These are phyloP conservation scores for Salix exigua DNA, from an alignment of 345 rosid genomes.

Conservation along the genomic window DNA sequence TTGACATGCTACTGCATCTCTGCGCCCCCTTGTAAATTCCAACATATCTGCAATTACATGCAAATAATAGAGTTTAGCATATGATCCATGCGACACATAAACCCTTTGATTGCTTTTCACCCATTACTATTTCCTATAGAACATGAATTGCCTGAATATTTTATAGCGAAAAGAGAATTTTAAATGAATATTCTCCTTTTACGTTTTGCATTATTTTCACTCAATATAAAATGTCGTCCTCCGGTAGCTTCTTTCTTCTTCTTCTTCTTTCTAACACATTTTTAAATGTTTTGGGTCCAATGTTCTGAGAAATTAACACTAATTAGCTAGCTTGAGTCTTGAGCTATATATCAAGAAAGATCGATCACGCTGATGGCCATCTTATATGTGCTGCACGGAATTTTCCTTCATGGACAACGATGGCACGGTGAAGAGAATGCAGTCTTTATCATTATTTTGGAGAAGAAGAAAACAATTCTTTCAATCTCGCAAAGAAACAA, in stretches of 20 bases:
- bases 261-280: background rate
- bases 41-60: conserved; percentile 45
- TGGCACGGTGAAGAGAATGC: background rate
- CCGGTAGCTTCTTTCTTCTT: too few relatives aligned
- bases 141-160: conserved; percentile 25
- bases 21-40: conserved; percentile 93
- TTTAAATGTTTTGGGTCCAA: too few relatives aligned
- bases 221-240: background rate
- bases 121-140: background rate
- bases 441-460: background rate
- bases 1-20: conserved; percentile 92
- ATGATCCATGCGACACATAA: too few relatives aligned
- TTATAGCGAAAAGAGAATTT: too few relatives aligned
- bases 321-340: background rate
- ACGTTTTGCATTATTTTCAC: background rate
- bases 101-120: too few relatives aligned
- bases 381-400: background rate
- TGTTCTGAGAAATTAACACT: too few relatives aligned
- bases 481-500: background rate
- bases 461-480: too few relatives aligned
- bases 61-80: background rate
- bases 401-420: background rate
- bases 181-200: too few relatives aligned
- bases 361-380: background rate
- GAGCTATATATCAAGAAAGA: background rate